These are phyloP conservation scores for Atkinsonella texensis DNA, from an alignment of 2,329 filamentous ascomycete genomes.

Conservation along the genomic window DNA sequence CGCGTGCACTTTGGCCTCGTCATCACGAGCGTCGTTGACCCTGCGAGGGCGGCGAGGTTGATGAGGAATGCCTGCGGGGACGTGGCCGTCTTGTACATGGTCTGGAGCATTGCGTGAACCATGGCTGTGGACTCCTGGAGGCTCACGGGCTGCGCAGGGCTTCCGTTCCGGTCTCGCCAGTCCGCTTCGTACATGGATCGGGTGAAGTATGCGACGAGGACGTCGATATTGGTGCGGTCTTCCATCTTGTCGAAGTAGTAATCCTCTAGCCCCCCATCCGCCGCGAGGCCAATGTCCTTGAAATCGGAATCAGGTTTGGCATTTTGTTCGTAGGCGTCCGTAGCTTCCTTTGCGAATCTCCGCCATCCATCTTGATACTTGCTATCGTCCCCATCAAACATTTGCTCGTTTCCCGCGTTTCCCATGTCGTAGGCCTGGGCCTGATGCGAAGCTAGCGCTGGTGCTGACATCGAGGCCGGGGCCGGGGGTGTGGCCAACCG, in stretches of 20 bases:
- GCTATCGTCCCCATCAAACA: background rate
- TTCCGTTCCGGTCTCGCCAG: slow-evolving; percentile 39
- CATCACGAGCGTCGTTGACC: slow-evolving; percentile 38
- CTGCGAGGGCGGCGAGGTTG: slow-evolving; percentile 45
- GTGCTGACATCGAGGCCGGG: slow-evolving; percentile 25
- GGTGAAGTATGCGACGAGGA: slow-evolving; percentile 43
- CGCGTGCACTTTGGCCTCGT: slow-evolving; percentile 28
- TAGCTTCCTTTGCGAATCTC: slow-evolving; percentile 12
- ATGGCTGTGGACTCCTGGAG: slow-evolving; percentile 43
- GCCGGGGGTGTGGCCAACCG: slow-evolving; percentile 48
- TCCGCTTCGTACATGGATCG: slow-evolving; percentile 35
- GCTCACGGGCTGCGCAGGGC: slow-evolving; percentile 27
- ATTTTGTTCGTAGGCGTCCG: slow-evolving; percentile 10
- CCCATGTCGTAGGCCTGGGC: background rate
- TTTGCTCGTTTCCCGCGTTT: background rate
- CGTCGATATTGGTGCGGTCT: slow-evolving; percentile 43
- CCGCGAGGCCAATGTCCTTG: slow-evolving; percentile 1
- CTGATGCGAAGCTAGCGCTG: background rate
- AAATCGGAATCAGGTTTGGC: background rate
- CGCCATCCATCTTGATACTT: slow-evolving; percentile 9
- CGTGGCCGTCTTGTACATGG: slow-evolving; percentile 36
- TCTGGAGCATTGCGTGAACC: slow-evolving; percentile 40
- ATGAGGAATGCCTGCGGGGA: slow-evolving; percentile 45
- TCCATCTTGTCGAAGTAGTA: slow-evolving; percentile 24
- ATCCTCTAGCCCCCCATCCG: slow-evolving; percentile 11